Evolutionary conservation across 139 green algal species (phyloP).

Genomic region (Volvox reticuliferus): DNA sequence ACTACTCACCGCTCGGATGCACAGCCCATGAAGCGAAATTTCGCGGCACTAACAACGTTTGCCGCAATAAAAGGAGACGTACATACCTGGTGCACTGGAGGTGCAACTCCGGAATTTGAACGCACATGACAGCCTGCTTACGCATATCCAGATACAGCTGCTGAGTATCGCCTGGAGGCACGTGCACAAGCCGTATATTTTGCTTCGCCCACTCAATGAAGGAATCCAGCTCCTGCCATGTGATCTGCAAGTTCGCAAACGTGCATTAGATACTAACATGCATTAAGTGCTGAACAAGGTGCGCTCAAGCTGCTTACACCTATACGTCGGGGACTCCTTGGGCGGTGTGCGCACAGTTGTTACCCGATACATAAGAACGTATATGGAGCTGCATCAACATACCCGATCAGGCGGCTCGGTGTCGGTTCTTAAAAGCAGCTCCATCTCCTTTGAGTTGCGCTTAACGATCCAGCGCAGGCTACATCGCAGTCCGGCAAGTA

Average conservation of each 20-base stretch:
- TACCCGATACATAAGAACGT: no score
- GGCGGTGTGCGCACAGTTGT: no score
- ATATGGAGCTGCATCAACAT: neutral
- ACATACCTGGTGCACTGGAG: constrained; percentile 49
- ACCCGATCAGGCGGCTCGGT: constrained; percentile 43
- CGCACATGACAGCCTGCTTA: constrained; percentile 69
- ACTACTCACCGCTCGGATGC: no score
- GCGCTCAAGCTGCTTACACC: no score
- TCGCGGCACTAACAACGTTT: no score
- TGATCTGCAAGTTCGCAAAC: constrained; percentile 25
- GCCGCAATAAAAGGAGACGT: no score
- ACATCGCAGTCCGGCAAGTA: constrained; percentile 25
- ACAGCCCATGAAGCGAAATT: no score
- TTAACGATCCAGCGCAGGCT: constrained; percentile 45
- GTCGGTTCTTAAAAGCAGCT: constrained; percentile 41
- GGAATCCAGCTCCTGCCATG: constrained; percentile 31
- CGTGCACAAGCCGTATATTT: constrained; percentile 30
- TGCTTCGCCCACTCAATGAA: constrained; percentile 46
- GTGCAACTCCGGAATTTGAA: constrained; percentile 68
- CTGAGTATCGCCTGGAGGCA: constrained; percentile 51
- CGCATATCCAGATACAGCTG: constrained; percentile 71
- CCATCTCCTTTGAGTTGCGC: constrained; percentile 35
- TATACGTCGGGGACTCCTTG: neutral
- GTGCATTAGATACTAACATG: no score
- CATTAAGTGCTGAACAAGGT: no score